Base-by-base conservation (phyloP, 129 eudicot species). In the Artemisia annua region DNA sequence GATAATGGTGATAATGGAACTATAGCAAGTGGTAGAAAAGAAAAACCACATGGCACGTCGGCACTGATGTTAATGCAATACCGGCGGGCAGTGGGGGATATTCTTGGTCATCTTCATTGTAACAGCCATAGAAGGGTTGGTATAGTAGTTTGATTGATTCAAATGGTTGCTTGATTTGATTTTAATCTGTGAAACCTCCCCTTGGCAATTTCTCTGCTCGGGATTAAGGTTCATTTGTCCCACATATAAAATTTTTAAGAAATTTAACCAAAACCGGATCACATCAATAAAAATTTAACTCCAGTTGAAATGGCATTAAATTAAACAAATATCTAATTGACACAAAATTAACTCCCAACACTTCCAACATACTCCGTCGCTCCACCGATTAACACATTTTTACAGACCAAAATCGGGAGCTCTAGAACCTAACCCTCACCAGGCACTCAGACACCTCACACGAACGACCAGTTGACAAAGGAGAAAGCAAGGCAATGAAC, bases 401-500 rank as follows among this genome's bases (percentile, higher is more conserved):
- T 65, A 78, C 78, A 71, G 55, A 77, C 53, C 71, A 63, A 66
- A 76, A 71, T 71, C 69, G 52, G 80, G 80, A 75, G 60, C 80
- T 55, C 43, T 73, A 79, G 60, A 60, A 76, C 73, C 71, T 19
- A 26, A 43, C 58, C 20, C 78, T 64, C 63, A 71, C 78, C 73
- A 70, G 55, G 52, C 14, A 7, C 44, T 11, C 61, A 20, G 8
- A 24, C 7, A 11, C 62, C 48, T 86, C 82, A 93, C 77, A 89
- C 89, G 58, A 94, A 94, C 12, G 98, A 94, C 98, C 98, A 94
- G 81, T 94, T 94, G 5, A 94, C 84, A 71, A 94, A 93, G 0
- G 96, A 85, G 66, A 93, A 84, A 28, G 98, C 98, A 56, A 93
- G 89, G 71, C 98, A 93, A 80, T 94, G 98, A 26, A 89, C 91